These are phyloP conservation scores for Pyrenophora teres DNA, from an alignment of 2,329 filamentous ascomycete genomes.

Conservation along the genomic window DNA sequence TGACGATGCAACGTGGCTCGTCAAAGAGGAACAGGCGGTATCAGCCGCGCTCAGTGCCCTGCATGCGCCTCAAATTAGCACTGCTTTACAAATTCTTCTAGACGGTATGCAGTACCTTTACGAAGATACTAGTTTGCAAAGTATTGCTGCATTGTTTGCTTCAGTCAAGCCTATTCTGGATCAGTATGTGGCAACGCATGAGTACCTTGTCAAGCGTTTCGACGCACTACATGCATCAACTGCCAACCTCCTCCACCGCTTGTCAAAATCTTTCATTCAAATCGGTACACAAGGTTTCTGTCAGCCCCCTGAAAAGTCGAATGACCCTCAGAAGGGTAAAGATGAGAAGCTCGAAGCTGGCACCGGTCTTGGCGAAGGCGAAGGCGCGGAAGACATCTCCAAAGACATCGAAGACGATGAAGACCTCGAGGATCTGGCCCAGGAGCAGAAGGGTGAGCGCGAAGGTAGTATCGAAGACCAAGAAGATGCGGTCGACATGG, in stretches of 20 bases:
- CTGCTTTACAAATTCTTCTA: constrained; percentile 52
- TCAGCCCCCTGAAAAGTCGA: constrained; percentile 77
- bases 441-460: constrained; percentile 71
- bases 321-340: constrained; percentile 67
- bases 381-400: constrained; percentile 95
- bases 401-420: constrained; percentile 96
- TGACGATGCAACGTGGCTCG: constrained; percentile 68
- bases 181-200: constrained; percentile 70
- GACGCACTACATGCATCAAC: constrained; percentile 70
- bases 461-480: constrained; percentile 74
- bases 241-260: constrained; percentile 73
- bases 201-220: constrained; percentile 63
- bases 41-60: constrained; percentile 60
- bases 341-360: constrained; percentile 84
- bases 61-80: constrained; percentile 61
- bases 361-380: constrained; percentile 91
- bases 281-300: constrained; percentile 89
- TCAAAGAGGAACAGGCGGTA: constrained; percentile 51
- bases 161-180: constrained; percentile 71
- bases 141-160: constrained; percentile 63
- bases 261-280: constrained; percentile 77
- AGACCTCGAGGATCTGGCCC: constrained; percentile 86
- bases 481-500: constrained; percentile 89
- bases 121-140: constrained; percentile 48
- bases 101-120: constrained; percentile 52